Evolutionary conservation across 306 rosid genomes (phyloP).

Genomic region (Vigna mungo): DNA sequence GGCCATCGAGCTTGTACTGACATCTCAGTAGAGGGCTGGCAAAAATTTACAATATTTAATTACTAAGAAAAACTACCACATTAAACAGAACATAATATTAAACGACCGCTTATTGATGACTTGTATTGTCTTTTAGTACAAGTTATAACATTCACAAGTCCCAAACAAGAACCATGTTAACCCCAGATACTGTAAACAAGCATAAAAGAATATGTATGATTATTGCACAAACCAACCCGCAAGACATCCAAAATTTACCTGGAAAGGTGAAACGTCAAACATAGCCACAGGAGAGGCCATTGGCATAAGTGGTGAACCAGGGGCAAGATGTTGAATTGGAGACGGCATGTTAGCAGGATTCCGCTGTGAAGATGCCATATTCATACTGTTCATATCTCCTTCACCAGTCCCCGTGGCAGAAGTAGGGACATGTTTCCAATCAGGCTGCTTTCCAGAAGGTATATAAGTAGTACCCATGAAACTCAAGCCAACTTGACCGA

Average conservation of each 20-base stretch:
- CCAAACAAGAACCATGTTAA: slow-evolving; percentile 18
- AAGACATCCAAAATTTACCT: slow-evolving; percentile 62
- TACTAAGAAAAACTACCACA: slow-evolving; percentile 12
- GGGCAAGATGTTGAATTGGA: slow-evolving; percentile 88
- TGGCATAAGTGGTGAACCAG: slow-evolving; percentile 95
- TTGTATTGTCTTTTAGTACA: neutral
- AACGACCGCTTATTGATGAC: neutral
- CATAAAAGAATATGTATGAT: neutral
- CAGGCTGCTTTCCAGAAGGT: slow-evolving; percentile 95
- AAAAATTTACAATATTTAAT: slow-evolving; percentile 38
- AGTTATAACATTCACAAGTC: slow-evolving; percentile 5
- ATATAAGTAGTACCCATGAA: slow-evolving; percentile 97
- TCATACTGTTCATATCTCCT: slow-evolving; percentile 75
- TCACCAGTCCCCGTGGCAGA: slow-evolving; percentile 67
- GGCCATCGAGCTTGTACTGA: slow-evolving; percentile 88
- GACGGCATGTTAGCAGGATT: slow-evolving; percentile 74
- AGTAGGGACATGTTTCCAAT: slow-evolving; percentile 88
- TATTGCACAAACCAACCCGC: slow-evolving; percentile 16
- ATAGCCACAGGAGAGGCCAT: slow-evolving; percentile 90
- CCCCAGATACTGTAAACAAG: slow-evolving; percentile 16
- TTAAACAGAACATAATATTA: slow-evolving; percentile 12
- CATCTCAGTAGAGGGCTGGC: slow-evolving; percentile 86
- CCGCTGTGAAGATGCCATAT: slow-evolving; percentile 70
- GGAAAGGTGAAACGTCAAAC: slow-evolving; percentile 95
- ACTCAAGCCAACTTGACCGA: slow-evolving; percentile 97